These are phyloP conservation scores for Lichtheimia hyalospora DNA, from an alignment of 371 early-diverging fungal genomes.

Conservation along the genomic window DNA sequence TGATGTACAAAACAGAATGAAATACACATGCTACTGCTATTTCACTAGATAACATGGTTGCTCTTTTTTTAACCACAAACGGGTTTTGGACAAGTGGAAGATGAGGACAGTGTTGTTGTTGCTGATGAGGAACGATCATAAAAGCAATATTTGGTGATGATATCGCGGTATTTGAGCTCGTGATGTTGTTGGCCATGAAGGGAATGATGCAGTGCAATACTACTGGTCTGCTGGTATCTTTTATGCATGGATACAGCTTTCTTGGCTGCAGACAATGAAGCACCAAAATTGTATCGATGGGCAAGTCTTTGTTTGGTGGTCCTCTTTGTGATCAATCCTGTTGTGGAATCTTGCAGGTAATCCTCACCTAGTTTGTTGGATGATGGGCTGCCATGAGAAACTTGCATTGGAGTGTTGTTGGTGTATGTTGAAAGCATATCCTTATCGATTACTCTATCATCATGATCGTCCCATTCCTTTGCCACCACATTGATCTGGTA, in stretches of 20 bases:
- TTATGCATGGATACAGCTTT: background rate
- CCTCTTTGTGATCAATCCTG: background rate
- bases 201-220: background rate
- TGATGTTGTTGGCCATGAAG: background rate
- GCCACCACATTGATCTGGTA: slow-evolving; percentile 47
- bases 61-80: slow-evolving; percentile 4
- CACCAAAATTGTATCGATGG: slow-evolving; percentile 41
- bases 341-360: background rate
- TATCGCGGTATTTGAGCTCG: slow-evolving; percentile 38
- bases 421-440: too few species aligned
- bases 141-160: slow-evolving; percentile 61
- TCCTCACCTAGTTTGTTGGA: background rate
- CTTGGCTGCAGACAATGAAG: slow-evolving; percentile 33
- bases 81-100: slow-evolving; percentile 4
- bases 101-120: background rate
- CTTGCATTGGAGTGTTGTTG: too few species aligned
- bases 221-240: background rate
- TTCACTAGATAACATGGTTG: background rate
- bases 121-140: slow-evolving; percentile 25
- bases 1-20: too few species aligned
- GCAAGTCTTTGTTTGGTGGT: slow-evolving; percentile 16
- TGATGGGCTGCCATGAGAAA: too few species aligned
- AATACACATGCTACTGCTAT: too few species aligned
- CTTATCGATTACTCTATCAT: background rate
- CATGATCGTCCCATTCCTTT: background rate